Percentiles rank a stretch among this genome's conserved stretches.
Evolutionary conservation across 257 asterid genomes (phyloP).

Genomic region (Vinca minor): DNA sequence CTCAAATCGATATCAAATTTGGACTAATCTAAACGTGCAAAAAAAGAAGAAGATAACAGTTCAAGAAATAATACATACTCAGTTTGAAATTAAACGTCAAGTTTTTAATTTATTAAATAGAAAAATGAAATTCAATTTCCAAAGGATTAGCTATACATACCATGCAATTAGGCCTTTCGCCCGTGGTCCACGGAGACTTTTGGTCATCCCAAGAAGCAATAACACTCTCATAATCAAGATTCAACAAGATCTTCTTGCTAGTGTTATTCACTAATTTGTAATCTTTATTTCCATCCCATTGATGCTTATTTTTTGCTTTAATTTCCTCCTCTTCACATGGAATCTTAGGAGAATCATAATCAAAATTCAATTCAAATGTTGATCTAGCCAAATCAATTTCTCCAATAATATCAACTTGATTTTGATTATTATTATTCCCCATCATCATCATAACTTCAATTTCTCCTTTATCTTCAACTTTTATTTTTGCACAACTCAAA

Average conservation of each 20-base stretch:
- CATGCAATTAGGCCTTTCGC: no score
- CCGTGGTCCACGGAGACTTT: conserved; percentile 64
- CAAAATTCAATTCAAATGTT: conserved; percentile 50
- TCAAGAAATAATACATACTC: no score
- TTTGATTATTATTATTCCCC: no score
- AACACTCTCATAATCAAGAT: conserved; percentile 57
- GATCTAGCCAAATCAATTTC: conserved; percentile 36
- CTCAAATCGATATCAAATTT: no score
- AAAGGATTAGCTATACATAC: no score
- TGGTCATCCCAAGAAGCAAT: conserved; percentile 61
- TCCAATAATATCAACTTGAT: not conserved
- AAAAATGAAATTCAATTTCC: no score
- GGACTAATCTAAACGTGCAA: no score
- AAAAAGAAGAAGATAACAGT: no score
- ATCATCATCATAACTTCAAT: no score
- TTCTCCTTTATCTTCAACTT: conserved; percentile 39
- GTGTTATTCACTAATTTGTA: conserved; percentile 13
- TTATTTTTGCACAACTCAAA: conserved; percentile 26
- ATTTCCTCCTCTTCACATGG: conserved; percentile 22
- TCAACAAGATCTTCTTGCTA: conserved; percentile 40
- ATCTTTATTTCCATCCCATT: conserved; percentile 17
- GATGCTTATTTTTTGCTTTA: conserved; percentile 1
- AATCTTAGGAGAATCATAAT: conserved; percentile 30
- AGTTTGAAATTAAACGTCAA: no score
- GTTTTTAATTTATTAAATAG: no score